Base-by-base conservation (phyloP, 345 rosid genomes). In the Acer negundo region DNA sequence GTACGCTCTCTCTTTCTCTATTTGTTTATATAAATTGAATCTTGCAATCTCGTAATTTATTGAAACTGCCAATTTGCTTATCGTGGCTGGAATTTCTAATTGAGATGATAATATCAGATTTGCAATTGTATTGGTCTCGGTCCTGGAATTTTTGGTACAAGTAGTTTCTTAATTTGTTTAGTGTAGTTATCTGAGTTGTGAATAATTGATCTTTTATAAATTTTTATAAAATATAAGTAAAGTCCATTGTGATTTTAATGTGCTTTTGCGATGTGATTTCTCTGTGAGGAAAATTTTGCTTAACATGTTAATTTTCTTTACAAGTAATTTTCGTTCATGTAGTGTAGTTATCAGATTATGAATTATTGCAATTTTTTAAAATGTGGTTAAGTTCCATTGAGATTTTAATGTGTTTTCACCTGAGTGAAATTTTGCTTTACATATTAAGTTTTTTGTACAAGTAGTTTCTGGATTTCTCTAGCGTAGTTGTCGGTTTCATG, bases 1-100 rank as follows among this genome's bases (percentile, higher is more conserved):
- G 98, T 92, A 83, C 77, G 71, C 24, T 76, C 72, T 23, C 61
- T 49, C 74, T 51, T 69, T 46, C 58, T 44, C 2, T n/a, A 20
- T 23, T 28, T 65, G 17, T 26, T 26, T 51, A 3, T 70, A 16
- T 20, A 47, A 22, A 6, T 53, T 42, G 6, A 12, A 35, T 69
- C 10, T 53, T 23, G 22, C 67, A n/a, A 42, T 47, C 19, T 6
- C 0, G 26, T 35, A 31, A 11, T 69, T 62, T 19, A 3, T 10
- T 35, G 5, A 70, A 67, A 40, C 8, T 0, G 5, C 51, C 17
- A n/a, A 15, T 35, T 49, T 23, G 53, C 49, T 22, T 26, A 9
- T 11, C 8, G 13, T 10, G 11, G 31, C 19, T 49, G 26, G 47
- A 53, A 49, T 20, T 23, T n/a, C 4, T 42, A 11, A 3, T 64